Evolutionary conservation across 768 basidiomycete species (phyloP), one percentile per base, ranked within the genome.

Genomic region (Xanthoconium stramineum): DNA sequence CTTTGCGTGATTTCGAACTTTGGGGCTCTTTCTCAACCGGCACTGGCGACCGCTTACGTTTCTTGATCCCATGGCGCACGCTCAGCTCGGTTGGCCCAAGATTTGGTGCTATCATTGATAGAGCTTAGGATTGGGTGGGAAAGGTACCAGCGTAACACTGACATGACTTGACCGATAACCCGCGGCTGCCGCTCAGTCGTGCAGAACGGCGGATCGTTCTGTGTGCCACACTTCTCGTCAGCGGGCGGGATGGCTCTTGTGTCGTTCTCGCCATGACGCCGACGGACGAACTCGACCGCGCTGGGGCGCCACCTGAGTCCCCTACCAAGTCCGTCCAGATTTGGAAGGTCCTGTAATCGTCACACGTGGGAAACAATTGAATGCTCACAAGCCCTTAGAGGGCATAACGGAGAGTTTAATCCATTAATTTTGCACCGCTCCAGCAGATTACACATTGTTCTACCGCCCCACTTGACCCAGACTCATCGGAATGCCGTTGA

Each of bases 341-440:
- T 72, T 65, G 65, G 69, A 71, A 70, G 62, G 71, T 72, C 15
- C 62, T 66, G 70, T 72, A 50, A 49, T 61, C 50, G 52, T 24
- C 47, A 20, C 8, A n/a, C 59, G 60, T 68, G 63, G 57, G 69
- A 66, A 56, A 17, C 5, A 11, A 24, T 47, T 24, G 9, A 37
- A 14, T 15, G 37, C 45, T 38, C 4, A 14, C 36, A 42, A n/a
- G 17, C 9, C 17, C n/a, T 19, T n/a, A 42, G 45, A 32, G 30
- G 32, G 30, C 9, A 30, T 13, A 24, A 24, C 24, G 24, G 24
- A 24, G 24, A 24, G 24, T 24, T 24, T 24, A 24, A 24, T 24
- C 24, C 24, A 24, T 24, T 24, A 24, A 24, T 24, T 24, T 24
- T 24, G 24, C 24, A 24, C 24, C 24, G 4, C 24, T 24, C 2